phyloP scores from a whole-genome alignment of 1,139 yeast genomes.

The Taphrina confusa region DNA sequence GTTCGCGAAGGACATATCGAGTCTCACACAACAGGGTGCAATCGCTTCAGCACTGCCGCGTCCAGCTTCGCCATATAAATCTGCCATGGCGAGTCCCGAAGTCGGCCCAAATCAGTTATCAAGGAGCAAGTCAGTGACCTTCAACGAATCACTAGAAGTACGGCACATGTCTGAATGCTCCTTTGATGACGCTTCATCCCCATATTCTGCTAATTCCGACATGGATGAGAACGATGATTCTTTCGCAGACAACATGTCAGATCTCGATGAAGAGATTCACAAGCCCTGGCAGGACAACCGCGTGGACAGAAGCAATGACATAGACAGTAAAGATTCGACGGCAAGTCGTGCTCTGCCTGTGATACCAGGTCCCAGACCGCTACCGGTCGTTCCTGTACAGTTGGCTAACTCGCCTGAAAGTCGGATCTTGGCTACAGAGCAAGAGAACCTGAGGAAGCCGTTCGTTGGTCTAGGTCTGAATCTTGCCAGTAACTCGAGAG shows the following conservation, averaged over 20 bases:
- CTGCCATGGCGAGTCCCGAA: constrained; percentile 24
- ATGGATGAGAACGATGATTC: constrained; percentile 1
- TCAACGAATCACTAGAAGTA: constrained; percentile 31
- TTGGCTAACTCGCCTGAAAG: constrained; percentile 12
- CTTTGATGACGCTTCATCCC: constrained; percentile 24
- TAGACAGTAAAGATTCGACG: background rate
- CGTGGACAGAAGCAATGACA: background rate
- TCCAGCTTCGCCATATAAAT: constrained; percentile 16
- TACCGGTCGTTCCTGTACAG: constrained; percentile 14
- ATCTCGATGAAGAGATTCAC: background rate
- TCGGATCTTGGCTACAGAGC: constrained; percentile 15
- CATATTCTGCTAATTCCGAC: constrained; percentile 6
- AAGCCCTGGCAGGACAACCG: background rate
- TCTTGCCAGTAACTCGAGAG: background rate
- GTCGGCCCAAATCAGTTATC: background rate
- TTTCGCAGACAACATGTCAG: background rate
- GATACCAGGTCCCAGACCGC: constrained; percentile 19
- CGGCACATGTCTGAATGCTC: constrained; percentile 33
- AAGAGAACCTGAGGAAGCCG: constrained; percentile 13
- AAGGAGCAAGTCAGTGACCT: constrained; percentile 25
- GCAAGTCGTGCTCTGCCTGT: constrained; percentile 1
- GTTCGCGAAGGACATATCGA: background rate
- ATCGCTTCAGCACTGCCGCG: background rate
- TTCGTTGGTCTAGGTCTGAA: constrained; percentile 28
- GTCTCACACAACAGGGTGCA: background rate